Conservation (phyloP, 441 rosid species). For the Adansonia gregorii region DNA sequence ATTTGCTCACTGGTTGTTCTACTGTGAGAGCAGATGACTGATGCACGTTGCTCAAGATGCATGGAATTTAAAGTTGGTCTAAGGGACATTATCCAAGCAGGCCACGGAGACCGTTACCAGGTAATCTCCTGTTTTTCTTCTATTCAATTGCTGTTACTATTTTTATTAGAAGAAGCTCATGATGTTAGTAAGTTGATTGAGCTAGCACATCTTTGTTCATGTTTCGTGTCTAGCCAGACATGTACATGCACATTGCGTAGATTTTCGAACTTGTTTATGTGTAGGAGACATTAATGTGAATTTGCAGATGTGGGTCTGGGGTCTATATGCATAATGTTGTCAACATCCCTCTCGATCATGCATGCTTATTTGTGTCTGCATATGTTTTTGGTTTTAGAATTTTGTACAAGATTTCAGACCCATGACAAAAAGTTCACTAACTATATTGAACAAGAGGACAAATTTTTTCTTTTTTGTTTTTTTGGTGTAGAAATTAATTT, state of each 20-base stretch:
- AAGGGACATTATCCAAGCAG: slow-evolving; percentile 95
- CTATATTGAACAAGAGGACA: not conserved
- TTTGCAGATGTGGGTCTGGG: not conserved
- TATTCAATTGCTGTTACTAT: not conserved
- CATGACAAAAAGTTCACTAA: not conserved
- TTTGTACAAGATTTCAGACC: not conserved
- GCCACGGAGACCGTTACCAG: slow-evolving; percentile 95
- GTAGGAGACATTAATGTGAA: not conserved
- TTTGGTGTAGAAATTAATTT: not conserved
- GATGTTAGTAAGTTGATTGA: slow-evolving; percentile 1
- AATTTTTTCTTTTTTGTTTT: not conserved
- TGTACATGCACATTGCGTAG: not conserved
- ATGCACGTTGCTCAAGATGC: slow-evolving; percentile 78
- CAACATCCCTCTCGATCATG: slow-evolving; percentile 2
- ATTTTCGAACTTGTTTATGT: not conserved
- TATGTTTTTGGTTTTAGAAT: not conserved
- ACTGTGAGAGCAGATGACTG: slow-evolving; percentile 73
- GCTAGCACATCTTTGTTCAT: not conserved
- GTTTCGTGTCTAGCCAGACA: not conserved
- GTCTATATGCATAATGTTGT: not conserved
- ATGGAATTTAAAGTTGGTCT: slow-evolving; percentile 68
- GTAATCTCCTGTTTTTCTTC: slow-evolving; percentile 37
- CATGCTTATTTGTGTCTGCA: slow-evolving; percentile 2
- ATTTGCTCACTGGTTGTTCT: slow-evolving; percentile 28
- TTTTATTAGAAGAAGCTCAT: not conserved